Evolutionary conservation across 2,329 filamentous ascomycete genomes (phyloP).

Genomic region (Ophiostoma perfectum): DNA sequence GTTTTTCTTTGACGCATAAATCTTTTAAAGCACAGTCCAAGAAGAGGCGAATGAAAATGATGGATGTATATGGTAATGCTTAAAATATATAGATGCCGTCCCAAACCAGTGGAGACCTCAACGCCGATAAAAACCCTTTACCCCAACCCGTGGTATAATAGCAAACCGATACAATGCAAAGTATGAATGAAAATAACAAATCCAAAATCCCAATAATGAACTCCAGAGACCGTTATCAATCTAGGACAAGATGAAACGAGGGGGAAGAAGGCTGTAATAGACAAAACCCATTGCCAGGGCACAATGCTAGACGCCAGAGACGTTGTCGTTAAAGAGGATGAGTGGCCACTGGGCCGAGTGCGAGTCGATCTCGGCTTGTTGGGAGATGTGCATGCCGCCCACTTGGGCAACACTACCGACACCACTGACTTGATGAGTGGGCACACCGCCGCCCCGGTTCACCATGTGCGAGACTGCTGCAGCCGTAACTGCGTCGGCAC

Average conservation of each 20-base stretch:
- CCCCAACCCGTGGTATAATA: not conserved
- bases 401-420: not conserved
- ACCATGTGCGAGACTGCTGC: conserved; percentile 1
- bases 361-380: not conserved
- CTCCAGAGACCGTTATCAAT: too few species aligned
- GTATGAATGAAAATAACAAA: too few species aligned
- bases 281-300: not conserved
- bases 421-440: not conserved
- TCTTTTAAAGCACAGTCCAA: too few species aligned
- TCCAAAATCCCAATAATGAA: too few species aligned
- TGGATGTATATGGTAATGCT: too few species aligned
- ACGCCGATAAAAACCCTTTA: not conserved
- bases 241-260: not conserved
- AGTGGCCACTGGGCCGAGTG: conserved; percentile 24
- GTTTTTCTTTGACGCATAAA: not conserved
- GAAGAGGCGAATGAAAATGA: too few species aligned
- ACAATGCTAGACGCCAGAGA: not conserved
- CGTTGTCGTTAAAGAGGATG: conserved; percentile 19
- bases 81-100: too few species aligned
- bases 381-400: not conserved
- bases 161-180: too few species aligned
- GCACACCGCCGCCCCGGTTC: not conserved
- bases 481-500: not conserved
- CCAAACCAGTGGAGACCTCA: not conserved
- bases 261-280: not conserved